Percentiles rank a stretch among this genome's conserved stretches.
Conservation (phyloP, 192 early-diverging fungal genomes). For the Endogone sp. region DNA sequence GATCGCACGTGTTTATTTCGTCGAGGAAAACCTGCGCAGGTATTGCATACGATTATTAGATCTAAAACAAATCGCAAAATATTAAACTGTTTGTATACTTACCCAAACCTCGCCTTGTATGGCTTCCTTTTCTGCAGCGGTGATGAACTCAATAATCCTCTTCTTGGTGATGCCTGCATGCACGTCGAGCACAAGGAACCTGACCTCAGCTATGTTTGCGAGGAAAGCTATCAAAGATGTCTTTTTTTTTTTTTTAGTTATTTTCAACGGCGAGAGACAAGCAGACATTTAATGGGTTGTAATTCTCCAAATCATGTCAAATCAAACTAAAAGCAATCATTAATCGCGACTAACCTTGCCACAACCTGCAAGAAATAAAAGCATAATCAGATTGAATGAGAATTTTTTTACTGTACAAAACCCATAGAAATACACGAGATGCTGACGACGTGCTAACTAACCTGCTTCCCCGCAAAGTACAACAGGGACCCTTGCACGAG, state of each 20-base stretch:
- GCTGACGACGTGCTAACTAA: background rate
- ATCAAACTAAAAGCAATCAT: background rate
- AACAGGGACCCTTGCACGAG: conserved; percentile 17
- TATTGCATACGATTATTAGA: background rate
- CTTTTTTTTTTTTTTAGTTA: too few relatives aligned
- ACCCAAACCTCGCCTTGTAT: conserved; percentile 8
- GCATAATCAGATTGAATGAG: background rate
- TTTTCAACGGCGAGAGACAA: background rate
- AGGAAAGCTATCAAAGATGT: conserved; percentile 15
- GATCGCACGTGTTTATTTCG: conserved; percentile 16
- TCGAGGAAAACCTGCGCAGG: conserved; percentile 10
- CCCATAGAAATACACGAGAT: background rate
- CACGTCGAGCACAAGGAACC: conserved; percentile 2
- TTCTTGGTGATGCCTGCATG: conserved; percentile 15
- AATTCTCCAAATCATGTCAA: background rate
- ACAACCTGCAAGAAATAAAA: background rate
- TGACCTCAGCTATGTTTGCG: conserved; percentile 10
- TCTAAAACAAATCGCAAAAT: background rate
- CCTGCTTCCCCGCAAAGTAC: conserved; percentile 16
- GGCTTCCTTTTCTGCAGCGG: conserved; percentile 1
- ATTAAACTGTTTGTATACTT: background rate
- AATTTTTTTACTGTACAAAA: background rate
- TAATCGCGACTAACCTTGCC: conserved; percentile 9
- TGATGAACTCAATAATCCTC: conserved; percentile 2
- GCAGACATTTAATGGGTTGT: background rate